A percentile compares a stretch with the other conserved stretches of the same genome.
Conservation (phyloP, 2,329 filamentous ascomycete genomes). For the Diplodia sapinea region DNA sequence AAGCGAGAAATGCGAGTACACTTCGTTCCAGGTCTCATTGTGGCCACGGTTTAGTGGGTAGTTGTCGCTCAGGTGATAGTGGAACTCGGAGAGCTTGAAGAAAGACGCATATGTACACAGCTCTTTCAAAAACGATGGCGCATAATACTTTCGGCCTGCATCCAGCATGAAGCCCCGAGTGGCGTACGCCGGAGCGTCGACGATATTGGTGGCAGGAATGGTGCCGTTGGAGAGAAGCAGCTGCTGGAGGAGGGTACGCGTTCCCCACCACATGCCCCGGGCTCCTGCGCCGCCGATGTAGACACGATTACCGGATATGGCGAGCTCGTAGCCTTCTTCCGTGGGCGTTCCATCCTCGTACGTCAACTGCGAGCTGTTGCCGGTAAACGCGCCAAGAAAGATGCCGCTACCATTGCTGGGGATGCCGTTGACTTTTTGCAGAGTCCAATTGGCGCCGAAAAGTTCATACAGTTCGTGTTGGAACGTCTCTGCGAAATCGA, state of each 20-base stretch:
- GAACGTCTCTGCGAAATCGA: constrained; percentile 58
- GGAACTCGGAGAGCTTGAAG: constrained; percentile 58
- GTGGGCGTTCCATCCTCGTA: constrained; percentile 57
- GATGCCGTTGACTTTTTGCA: constrained; percentile 47
- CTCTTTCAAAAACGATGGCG: constrained; percentile 50
- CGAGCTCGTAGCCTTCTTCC: constrained; percentile 59
- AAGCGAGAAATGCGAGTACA: constrained; percentile 55
- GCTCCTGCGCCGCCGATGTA: constrained; percentile 52
- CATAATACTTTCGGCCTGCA: constrained; percentile 54
- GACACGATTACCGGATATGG: constrained; percentile 44
- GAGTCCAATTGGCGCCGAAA: constrained; percentile 51
- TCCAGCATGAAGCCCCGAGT: constrained; percentile 55
- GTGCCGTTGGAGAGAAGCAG: constrained; percentile 46
- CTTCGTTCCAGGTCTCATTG: constrained; percentile 54
- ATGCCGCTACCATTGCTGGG: constrained; percentile 50
- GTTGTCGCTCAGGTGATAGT: constrained; percentile 59
- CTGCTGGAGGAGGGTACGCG: constrained; percentile 54
- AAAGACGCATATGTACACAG: constrained; percentile 54
- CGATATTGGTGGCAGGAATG: constrained; percentile 39
- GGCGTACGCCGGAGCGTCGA: constrained; percentile 53
- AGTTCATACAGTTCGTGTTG: constrained; percentile 52
- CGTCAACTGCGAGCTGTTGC: constrained; percentile 41
- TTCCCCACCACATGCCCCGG: constrained; percentile 57
- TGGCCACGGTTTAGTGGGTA: constrained; percentile 55
- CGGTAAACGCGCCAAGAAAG: constrained; percentile 48